Conservation (phyloP, 345 rosid species). For the Hypericum androsaemum region DNA sequence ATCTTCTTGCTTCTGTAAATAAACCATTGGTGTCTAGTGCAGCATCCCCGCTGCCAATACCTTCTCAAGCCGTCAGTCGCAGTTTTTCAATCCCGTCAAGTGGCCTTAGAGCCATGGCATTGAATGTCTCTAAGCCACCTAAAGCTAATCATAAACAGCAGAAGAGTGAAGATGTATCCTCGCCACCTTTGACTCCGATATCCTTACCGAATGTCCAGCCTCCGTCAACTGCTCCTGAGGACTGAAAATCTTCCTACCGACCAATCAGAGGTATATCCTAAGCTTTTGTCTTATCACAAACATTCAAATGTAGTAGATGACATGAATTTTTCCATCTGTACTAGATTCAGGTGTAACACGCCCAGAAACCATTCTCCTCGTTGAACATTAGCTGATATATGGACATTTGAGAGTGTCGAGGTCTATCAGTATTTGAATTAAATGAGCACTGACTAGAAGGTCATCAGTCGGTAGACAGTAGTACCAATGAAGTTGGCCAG, state of each 20-base stretch:
- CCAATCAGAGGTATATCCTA: slow-evolving; percentile 30
- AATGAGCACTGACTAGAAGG: no score
- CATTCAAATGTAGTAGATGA: neutral
- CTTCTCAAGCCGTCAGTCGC: slow-evolving; percentile 20
- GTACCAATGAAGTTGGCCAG: no score
- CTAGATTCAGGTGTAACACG: no score
- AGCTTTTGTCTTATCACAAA: slow-evolving; percentile 8
- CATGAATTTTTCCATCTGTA: no score
- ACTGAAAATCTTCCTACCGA: slow-evolving; percentile 19
- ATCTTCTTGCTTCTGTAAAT: slow-evolving; percentile 7
- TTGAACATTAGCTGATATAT: no score
- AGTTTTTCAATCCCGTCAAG: slow-evolving; percentile 26
- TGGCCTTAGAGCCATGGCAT: slow-evolving; percentile 17
- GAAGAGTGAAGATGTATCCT: slow-evolving; percentile 30
- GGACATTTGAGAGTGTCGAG: no score
- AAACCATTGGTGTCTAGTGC: slow-evolving; percentile 1
- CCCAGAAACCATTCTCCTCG: no score
- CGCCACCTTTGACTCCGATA: slow-evolving; percentile 72
- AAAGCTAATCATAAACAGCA: slow-evolving; percentile 31
- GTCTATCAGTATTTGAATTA: no score
- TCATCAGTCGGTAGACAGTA: no score
- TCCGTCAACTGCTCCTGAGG: slow-evolving; percentile 4
- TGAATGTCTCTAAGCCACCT: slow-evolving; percentile 25
- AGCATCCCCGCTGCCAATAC: slow-evolving; percentile 21
- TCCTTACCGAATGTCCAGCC: slow-evolving; percentile 26